These are phyloP conservation scores for Anthoceros angustus DNA, from an alignment of 225 moss, liverwort and hornwort genomes.

Conservation along the genomic window DNA sequence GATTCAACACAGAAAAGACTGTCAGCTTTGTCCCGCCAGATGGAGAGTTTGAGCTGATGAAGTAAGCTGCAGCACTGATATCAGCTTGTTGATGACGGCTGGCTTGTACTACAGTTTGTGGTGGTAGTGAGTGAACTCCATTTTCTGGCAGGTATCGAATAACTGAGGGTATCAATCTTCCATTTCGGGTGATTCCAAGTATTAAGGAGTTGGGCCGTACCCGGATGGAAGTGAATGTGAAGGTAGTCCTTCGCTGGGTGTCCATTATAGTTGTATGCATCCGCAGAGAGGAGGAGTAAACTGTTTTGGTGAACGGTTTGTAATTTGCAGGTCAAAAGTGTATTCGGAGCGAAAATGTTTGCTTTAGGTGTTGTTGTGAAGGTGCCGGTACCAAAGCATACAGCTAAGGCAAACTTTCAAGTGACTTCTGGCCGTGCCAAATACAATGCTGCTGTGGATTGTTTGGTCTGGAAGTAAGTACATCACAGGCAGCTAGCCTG, in stretches of 20 bases:
- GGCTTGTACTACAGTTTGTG: background rate
- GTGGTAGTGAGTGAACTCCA: background rate
- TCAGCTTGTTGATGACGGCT: background rate
- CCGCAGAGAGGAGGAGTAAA: no score
- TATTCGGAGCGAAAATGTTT: slow-evolving; percentile 96
- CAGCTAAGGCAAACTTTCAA: slow-evolving; percentile 84
- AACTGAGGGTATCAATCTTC: slow-evolving; percentile 36
- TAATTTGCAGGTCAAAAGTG: slow-evolving; percentile 66
- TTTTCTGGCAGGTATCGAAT: slow-evolving; percentile 28
- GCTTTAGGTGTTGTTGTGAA: slow-evolving; percentile 97
- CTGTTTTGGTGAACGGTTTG: background rate
- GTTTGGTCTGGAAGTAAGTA: slow-evolving; percentile 88
- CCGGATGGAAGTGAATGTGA: slow-evolving; percentile 55
- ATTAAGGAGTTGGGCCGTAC: slow-evolving; percentile 61
- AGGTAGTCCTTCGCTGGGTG: slow-evolving; percentile 12
- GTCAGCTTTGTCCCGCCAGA: slow-evolving; percentile 60
- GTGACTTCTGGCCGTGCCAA: slow-evolving; percentile 87
- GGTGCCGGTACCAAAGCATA: slow-evolving; percentile 35
- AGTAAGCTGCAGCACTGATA: slow-evolving; percentile 15
- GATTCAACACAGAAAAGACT: slow-evolving; percentile 54
- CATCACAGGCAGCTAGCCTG: background rate
- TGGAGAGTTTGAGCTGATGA: slow-evolving; percentile 62
- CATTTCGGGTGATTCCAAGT: slow-evolving; percentile 50
- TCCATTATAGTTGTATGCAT: no score
- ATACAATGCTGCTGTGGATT: slow-evolving; percentile 82